phyloP scores from a whole-genome alignment of 75 land plant genomes.

The Larix kaempferi region DNA sequence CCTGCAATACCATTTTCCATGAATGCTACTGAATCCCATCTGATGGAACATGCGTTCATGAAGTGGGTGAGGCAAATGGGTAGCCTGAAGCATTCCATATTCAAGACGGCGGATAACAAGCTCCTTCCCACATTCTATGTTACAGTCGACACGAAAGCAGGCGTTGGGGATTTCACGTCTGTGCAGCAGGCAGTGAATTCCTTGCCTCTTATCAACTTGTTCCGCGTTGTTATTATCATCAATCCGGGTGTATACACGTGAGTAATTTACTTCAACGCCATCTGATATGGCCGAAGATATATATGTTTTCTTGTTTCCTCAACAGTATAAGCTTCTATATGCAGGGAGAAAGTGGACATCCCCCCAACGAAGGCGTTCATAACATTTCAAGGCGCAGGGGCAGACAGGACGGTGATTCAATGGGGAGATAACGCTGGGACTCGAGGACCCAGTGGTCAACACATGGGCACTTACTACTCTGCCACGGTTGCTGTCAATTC shows the following conservation, averaged over 20 bases:
- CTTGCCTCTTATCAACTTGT: conserved; percentile 58
- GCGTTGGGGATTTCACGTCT: conserved; percentile 63
- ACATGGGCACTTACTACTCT: conserved; percentile 30
- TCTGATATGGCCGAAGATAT: background rate
- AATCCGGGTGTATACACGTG: conserved; percentile 79
- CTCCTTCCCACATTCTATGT: conserved; percentile 46
- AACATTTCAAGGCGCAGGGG: conserved; percentile 36
- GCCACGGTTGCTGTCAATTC: conserved; percentile 53
- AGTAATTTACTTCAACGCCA: conserved; percentile 15
- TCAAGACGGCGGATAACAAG: conserved; percentile 46
- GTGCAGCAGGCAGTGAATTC: conserved; percentile 82
- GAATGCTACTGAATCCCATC: too few species aligned
- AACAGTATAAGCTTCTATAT: background rate
- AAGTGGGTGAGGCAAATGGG: conserved; percentile 66
- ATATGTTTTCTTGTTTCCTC: background rate
- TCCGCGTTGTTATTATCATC: conserved; percentile 69
- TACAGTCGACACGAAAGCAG: conserved; percentile 54
- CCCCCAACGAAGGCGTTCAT: conserved; percentile 35
- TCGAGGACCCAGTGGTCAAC: conserved; percentile 15
- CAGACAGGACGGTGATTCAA: conserved; percentile 24
- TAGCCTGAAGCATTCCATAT: conserved; percentile 15
- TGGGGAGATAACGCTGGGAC: conserved; percentile 31
- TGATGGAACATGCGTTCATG: conserved; percentile 17
- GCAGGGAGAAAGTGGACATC: conserved; percentile 41
- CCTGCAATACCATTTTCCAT: too few species aligned